phyloP scores from a whole-genome alignment of 768 basidiomycete genomes.

The Phylloporus rhodoxanthus region DNA sequence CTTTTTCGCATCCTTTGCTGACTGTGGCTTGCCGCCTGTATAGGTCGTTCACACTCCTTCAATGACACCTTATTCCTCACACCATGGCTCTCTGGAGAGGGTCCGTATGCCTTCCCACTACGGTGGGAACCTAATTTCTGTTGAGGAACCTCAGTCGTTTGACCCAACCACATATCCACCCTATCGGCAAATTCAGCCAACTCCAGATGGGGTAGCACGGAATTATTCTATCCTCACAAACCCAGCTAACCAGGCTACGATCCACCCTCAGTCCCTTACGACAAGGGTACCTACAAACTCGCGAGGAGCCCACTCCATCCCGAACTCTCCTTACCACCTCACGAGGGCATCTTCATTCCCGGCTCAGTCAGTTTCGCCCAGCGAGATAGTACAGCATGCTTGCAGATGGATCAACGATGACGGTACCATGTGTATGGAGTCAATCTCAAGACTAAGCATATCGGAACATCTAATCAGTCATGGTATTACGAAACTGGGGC shows the following conservation, averaged over 20 bases:
- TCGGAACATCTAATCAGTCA: conserved; percentile 13
- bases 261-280: no score
- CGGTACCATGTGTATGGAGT: background rate
- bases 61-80: fast-evolving
- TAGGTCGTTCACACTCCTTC: background rate
- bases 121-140: background rate
- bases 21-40: background rate
- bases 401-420: conserved; percentile 9
- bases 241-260: background rate
- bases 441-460: background rate
- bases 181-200: background rate
- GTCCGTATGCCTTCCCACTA: background rate
- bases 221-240: background rate
- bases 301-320: background rate
- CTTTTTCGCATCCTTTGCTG: background rate
- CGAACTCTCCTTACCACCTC: background rate
- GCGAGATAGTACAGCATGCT: background rate
- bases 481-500: background rate
- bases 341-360: conserved; percentile 2
- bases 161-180: background rate
- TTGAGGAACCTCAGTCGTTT: background rate
- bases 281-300: background rate
- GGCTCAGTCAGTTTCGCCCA: background rate
- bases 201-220: background rate
- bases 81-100: no score